These are phyloP conservation scores for Trichoderma parareesei DNA, from an alignment of 495 filamentous ascomycete species.

Conservation along the genomic window DNA sequence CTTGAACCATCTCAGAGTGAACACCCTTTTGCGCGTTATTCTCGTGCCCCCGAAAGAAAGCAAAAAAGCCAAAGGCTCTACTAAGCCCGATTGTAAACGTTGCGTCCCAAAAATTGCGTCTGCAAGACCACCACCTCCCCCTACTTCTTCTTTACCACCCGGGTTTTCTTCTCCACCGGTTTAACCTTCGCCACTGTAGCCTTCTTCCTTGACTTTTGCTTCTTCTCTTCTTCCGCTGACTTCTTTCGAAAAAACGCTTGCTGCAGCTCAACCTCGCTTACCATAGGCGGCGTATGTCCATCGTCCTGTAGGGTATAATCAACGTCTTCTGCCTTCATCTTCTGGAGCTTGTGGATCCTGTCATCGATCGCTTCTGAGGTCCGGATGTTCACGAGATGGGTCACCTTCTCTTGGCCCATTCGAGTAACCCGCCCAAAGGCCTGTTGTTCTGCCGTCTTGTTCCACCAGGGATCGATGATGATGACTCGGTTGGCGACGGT, in stretches of 20 bases:
- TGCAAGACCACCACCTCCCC: too few species aligned
- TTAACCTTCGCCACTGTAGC: neutral
- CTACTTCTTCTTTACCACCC: too few species aligned
- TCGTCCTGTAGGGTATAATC: conserved; percentile 4
- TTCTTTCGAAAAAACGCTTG: neutral
- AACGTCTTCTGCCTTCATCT: conserved; percentile 11
- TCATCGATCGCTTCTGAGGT: conserved; percentile 45
- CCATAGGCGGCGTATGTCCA: neutral
- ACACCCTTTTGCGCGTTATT: neutral
- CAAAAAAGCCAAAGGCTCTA: neutral
- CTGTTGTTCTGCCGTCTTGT: conserved; percentile 30
- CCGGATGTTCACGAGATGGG: conserved; percentile 45
- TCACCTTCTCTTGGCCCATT: conserved; percentile 51
- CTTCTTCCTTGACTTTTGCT: neutral
- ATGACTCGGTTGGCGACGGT: conserved; percentile 34
- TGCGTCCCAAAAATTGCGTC: too few species aligned
- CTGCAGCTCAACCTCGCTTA: neutral
- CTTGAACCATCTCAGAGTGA: too few species aligned
- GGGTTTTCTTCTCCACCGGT: too few species aligned
- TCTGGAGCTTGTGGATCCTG: conserved; percentile 30
- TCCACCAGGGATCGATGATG: conserved; percentile 36
- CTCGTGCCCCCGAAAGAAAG: too few species aligned
- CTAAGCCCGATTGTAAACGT: neutral
- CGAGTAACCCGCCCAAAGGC: conserved; percentile 57
- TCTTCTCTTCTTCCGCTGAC: neutral